Evolutionary conservation across 2,329 filamentous ascomycete species (phyloP).

Genomic region (Graphiopsis chlorocephala): DNA sequence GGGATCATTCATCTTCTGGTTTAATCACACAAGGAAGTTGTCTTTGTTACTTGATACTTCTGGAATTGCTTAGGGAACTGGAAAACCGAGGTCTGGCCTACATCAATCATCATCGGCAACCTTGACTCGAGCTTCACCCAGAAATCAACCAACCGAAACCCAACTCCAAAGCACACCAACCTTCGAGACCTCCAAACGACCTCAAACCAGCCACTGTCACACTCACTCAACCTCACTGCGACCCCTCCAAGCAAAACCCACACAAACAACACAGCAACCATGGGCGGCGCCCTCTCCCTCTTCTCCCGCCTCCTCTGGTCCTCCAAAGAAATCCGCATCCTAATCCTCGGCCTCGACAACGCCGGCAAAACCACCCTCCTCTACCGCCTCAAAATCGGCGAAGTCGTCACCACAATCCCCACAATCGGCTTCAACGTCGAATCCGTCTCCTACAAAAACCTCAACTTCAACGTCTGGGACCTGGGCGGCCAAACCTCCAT

Average conservation of each 20-base stretch:
- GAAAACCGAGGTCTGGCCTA: not conserved
- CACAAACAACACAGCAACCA: conserved; percentile 28
- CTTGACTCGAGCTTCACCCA: not conserved
- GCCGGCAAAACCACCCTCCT: conserved; percentile 96
- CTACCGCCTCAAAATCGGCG: conserved; percentile 94
- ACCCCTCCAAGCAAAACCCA: not conserved
- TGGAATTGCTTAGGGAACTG: not conserved
- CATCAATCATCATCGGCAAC: not conserved
- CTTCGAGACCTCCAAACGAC: not conserved
- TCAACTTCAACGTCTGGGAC: conserved; percentile 99
- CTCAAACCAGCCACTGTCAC: not conserved
- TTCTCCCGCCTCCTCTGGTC: conserved; percentile 74
- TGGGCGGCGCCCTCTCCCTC: conserved; percentile 57
- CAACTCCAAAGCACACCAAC: not conserved
- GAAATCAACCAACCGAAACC: not conserved
- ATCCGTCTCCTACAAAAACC: conserved; percentile 95
- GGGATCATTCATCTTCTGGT: too few species aligned
- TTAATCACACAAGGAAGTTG: not conserved
- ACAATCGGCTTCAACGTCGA: conserved; percentile 99
- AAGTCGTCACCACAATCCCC: conserved; percentile 97
- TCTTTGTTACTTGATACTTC: not conserved
- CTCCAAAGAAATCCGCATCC: conserved; percentile 96
- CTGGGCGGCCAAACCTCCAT: conserved; percentile 98
- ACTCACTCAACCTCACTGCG: not conserved
- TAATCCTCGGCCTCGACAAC: conserved; percentile 74